Evolutionary conservation across 352 stramenopile species (phyloP).

Genomic region (Globisporangium recalcitrans): DNA sequence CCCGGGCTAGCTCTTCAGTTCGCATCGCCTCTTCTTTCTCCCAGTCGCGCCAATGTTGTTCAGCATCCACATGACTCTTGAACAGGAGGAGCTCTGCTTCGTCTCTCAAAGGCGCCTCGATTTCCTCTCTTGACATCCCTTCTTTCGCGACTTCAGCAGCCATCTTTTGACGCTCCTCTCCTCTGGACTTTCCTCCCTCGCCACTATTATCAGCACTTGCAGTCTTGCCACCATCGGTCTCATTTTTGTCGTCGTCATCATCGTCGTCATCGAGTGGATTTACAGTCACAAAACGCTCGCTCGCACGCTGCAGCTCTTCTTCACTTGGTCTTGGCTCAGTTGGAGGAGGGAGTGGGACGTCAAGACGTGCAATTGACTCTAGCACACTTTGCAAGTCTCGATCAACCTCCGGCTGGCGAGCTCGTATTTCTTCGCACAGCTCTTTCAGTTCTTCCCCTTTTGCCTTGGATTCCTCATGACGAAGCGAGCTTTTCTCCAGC

Average conservation of each 20-base stretch:
- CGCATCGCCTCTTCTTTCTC: constrained; percentile 36
- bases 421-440: constrained; percentile 30
- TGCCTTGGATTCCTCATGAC: constrained; percentile 41
- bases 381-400: constrained; percentile 29
- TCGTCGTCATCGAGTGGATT: constrained; percentile 21
- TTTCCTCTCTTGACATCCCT: constrained; percentile 11
- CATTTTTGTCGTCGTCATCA: constrained; percentile 11
- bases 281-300: constrained; percentile 29
- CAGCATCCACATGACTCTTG: constrained; percentile 37
- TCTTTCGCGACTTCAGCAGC: constrained; percentile 8
- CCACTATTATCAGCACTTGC: neutral
- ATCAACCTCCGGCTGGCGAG: constrained; percentile 24
- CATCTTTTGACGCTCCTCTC: neutral
- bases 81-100: constrained; percentile 45
- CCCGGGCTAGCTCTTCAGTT: constrained; percentile 31
- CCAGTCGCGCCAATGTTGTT: constrained; percentile 44
- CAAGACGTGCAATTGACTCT: constrained; percentile 24
- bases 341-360: constrained; percentile 22
- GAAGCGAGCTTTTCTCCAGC: constrained; percentile 54
- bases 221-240: neutral
- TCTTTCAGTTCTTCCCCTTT: constrained; percentile 29
- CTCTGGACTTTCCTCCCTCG: neutral
- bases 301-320: constrained; percentile 34
- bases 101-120: constrained; percentile 25
- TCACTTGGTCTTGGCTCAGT: constrained; percentile 26